Conservation (phyloP, 352 stramenopile species). For the Phytophthora chlamydospora region DNA sequence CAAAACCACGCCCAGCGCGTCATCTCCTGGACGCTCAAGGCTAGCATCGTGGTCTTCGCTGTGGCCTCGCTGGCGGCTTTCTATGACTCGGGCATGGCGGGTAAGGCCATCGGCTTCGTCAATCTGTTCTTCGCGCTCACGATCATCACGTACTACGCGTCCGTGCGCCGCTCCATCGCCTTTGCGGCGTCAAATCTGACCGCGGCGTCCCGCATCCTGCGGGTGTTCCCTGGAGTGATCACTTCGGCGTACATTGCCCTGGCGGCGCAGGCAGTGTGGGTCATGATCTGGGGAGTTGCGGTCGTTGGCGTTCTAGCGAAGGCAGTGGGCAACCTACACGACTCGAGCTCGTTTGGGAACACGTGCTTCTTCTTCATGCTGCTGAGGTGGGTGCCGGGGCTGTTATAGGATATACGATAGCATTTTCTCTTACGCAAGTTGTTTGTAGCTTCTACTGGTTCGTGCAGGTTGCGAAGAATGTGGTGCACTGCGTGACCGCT, state of each 20-base stretch:
- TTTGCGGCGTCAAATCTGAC: slow-evolving; percentile 85
- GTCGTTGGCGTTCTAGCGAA: slow-evolving; percentile 78
- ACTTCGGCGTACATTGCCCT: slow-evolving; percentile 71
- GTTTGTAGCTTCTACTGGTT: slow-evolving; percentile 80
- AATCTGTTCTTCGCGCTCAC: slow-evolving; percentile 79
- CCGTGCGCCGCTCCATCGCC: slow-evolving; percentile 66
- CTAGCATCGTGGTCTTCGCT: slow-evolving; percentile 63
- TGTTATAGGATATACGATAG: not conserved
- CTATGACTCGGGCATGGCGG: slow-evolving; percentile 70
- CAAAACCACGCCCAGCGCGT: slow-evolving; percentile 73
- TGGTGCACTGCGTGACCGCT: slow-evolving; percentile 86
- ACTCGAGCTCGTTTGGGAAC: slow-evolving; percentile 72
- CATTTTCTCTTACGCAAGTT: not conserved
- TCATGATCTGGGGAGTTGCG: slow-evolving; percentile 76
- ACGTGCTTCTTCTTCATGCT: slow-evolving; percentile 86
- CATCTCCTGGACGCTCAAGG: slow-evolving; percentile 74
- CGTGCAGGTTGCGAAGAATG: slow-evolving; percentile 83
- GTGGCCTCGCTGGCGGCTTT: slow-evolving; percentile 62
- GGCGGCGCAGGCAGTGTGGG: slow-evolving; percentile 68
- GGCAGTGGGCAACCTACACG: slow-evolving; percentile 50
- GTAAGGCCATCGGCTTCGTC: slow-evolving; percentile 82
- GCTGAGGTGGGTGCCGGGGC: slow-evolving; percentile 58
- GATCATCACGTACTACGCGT: slow-evolving; percentile 72
- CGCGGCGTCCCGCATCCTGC: slow-evolving; percentile 71
- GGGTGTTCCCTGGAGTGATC: slow-evolving; percentile 77